phyloP scores from a whole-genome alignment of 345 rosid species.

The Citropsis articulata region DNA sequence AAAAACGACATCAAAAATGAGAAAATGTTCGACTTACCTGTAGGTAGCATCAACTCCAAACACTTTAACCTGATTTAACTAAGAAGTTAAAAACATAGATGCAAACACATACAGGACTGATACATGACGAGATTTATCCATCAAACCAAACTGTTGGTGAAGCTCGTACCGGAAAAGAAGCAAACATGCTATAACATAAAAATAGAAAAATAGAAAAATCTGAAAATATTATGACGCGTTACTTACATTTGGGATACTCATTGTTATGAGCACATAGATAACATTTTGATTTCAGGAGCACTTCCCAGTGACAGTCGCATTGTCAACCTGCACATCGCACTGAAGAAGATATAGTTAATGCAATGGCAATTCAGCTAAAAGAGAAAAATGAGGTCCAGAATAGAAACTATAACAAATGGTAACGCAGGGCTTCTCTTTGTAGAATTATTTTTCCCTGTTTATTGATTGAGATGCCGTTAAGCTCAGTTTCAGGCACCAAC shows the following conservation, averaged over 20 bases:
- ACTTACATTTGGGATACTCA: constrained; percentile 64
- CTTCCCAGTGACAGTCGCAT: constrained; percentile 56
- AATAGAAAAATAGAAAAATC: constrained; percentile 11
- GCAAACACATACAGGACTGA: constrained; percentile 63
- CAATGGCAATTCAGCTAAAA: not conserved
- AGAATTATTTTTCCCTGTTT: not conserved
- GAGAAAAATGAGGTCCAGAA: not conserved
- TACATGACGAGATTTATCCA: constrained; percentile 44
- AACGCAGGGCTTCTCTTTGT: not conserved
- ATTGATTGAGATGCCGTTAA: not conserved
- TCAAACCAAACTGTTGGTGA: constrained; percentile 47
- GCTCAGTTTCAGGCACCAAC: no score
- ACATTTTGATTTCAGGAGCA: constrained; percentile 37
- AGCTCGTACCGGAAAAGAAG: constrained; percentile 77
- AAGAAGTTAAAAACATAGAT: not conserved
- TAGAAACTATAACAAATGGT: not conserved
- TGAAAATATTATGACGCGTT: not conserved
- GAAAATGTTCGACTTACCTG: no score
- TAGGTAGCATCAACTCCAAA: no score
- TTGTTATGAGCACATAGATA: constrained; percentile 49
- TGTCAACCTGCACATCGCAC: constrained; percentile 49
- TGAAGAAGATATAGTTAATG: constrained; percentile 23
- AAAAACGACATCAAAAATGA: not conserved
- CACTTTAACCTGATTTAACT: not conserved
- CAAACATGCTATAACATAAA: constrained; percentile 53